These are phyloP conservation scores for Penicillium digitatum DNA, from an alignment of 2,329 filamentous ascomycete species.

Conservation along the genomic window DNA sequence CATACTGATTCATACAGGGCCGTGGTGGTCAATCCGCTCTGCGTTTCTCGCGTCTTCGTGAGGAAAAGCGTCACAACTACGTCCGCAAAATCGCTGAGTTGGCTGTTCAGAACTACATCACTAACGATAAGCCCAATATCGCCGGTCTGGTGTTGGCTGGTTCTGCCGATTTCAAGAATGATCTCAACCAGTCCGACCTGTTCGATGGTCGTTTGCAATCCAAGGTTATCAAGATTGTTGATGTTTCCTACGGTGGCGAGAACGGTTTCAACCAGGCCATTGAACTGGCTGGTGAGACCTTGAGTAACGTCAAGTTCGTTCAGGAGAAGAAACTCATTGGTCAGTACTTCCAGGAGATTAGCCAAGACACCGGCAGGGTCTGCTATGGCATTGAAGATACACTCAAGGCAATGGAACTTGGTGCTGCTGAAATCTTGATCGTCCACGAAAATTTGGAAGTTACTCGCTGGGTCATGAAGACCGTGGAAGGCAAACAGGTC, in stretches of 20 bases:
- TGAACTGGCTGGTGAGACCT: slow-evolving; percentile 87
- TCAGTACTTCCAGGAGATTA: slow-evolving; percentile 98
- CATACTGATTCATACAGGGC: slow-evolving; percentile 45
- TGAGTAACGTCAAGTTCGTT: slow-evolving; percentile 99
- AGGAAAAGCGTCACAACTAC: slow-evolving; percentile 99
- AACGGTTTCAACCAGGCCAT: slow-evolving; percentile 99
- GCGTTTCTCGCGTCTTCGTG: slow-evolving; percentile 98
- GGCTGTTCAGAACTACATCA: slow-evolving; percentile 98
- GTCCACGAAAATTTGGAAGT: slow-evolving; percentile 97
- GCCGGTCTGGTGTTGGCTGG: slow-evolving; percentile 91
- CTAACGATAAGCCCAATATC: slow-evolving; percentile 96
- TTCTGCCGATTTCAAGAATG: slow-evolving; percentile 99
- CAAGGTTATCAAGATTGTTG: slow-evolving; percentile 99
- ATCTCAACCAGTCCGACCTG: slow-evolving; percentile 94
- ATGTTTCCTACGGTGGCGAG: slow-evolving; percentile 97
- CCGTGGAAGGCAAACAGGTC: slow-evolving; percentile 65
- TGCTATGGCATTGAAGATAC: slow-evolving; percentile 99
- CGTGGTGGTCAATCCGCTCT: slow-evolving; percentile 99
- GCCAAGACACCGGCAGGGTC: slow-evolving; percentile 91
- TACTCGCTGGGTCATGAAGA: slow-evolving; percentile 85
- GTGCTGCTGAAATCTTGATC: slow-evolving; percentile 89
- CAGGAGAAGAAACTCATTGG: slow-evolving; percentile 99
- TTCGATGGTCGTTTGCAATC: slow-evolving; percentile 86
- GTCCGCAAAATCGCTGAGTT: slow-evolving; percentile 97
- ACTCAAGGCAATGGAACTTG: slow-evolving; percentile 90